phyloP scores from a whole-genome alignment of 768 basidiomycete species.

The Rhodotorula kratochvilovae region DNA sequence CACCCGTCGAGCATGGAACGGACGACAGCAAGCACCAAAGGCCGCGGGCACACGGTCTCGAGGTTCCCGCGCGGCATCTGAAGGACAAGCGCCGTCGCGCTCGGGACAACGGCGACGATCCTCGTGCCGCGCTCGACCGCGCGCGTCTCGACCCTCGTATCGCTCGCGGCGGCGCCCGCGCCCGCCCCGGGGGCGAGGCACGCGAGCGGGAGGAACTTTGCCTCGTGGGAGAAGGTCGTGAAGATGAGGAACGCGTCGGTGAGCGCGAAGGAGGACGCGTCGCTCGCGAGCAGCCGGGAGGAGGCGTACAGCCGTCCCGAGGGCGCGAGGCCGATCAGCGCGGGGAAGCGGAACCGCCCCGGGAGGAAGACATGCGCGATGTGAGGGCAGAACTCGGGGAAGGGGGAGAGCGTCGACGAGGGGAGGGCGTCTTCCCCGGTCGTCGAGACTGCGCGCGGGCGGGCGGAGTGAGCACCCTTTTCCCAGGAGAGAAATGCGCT shows the following conservation, averaged over 20 bases:
- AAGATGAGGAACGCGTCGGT: slow-evolving; percentile 74
- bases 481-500: background rate
- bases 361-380: slow-evolving; percentile 44
- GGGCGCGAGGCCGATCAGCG: slow-evolving; percentile 63
- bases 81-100: slow-evolving; percentile 78
- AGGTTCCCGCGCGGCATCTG: slow-evolving; percentile 98
- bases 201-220: slow-evolving; percentile 63
- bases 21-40: slow-evolving; percentile 81
- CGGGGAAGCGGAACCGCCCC: slow-evolving; percentile 17
- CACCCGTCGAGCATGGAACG: slow-evolving; percentile 69
- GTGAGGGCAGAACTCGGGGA: slow-evolving; percentile 62
- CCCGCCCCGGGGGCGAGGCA: slow-evolving; percentile 43
- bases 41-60: slow-evolving; percentile 89
- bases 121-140: slow-evolving; percentile 83
- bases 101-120: slow-evolving; percentile 82
- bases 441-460: background rate
- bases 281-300: slow-evolving; percentile 46
- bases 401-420: slow-evolving; percentile 46
- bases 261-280: slow-evolving; percentile 61
- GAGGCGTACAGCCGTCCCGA: slow-evolving; percentile 64
- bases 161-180: slow-evolving; percentile 32
- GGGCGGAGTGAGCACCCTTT: no score
- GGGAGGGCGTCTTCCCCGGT: slow-evolving; percentile 38
- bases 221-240: slow-evolving; percentile 76
- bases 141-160: slow-evolving; percentile 59